A percentile compares a stretch with the other conserved stretches of the same genome.
Evolutionary conservation across 2,329 filamentous ascomycete genomes (phyloP).

Genomic region (Claviceps fusiformis): DNA sequence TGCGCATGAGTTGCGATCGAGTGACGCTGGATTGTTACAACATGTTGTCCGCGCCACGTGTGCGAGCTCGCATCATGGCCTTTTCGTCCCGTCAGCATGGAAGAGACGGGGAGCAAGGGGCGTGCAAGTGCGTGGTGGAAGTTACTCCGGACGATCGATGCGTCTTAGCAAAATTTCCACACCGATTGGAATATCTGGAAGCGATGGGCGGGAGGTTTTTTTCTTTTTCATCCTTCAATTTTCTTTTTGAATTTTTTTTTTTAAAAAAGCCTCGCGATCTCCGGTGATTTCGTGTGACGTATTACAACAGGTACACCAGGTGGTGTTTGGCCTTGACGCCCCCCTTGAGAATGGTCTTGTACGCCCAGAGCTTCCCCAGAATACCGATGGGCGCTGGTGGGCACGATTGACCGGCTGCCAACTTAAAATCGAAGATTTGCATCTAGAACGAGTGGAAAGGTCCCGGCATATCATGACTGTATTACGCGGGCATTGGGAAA

Average conservation of each 20-base stretch:
- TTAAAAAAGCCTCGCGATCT: background rate
- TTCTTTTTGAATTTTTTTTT: too few relatives aligned
- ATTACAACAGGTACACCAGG: background rate
- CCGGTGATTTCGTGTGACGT: background rate
- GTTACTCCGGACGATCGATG: background rate
- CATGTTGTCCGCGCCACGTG: too few relatives aligned
- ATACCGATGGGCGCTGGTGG: background rate
- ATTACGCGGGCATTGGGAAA: background rate
- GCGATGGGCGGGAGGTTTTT: background rate
- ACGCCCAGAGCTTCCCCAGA: background rate
- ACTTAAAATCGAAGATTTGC: background rate
- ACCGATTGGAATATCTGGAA: background rate
- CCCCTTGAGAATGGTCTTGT: background rate
- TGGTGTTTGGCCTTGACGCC: background rate
- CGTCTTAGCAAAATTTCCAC: background rate
- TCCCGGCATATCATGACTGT: background rate
- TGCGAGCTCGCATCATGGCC: too few relatives aligned
- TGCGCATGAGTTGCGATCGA: too few relatives aligned
- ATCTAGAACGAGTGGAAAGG: background rate
- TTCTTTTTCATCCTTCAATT: too few relatives aligned
- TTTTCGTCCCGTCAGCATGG: too few relatives aligned
- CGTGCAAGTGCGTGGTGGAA: too few relatives aligned
- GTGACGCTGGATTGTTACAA: too few relatives aligned
- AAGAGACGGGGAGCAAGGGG: too few relatives aligned
- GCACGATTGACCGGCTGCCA: background rate